phyloP scores from a whole-genome alignment of 2,329 filamentous ascomycete genomes.

The Aspergillus pseudonomiae region DNA sequence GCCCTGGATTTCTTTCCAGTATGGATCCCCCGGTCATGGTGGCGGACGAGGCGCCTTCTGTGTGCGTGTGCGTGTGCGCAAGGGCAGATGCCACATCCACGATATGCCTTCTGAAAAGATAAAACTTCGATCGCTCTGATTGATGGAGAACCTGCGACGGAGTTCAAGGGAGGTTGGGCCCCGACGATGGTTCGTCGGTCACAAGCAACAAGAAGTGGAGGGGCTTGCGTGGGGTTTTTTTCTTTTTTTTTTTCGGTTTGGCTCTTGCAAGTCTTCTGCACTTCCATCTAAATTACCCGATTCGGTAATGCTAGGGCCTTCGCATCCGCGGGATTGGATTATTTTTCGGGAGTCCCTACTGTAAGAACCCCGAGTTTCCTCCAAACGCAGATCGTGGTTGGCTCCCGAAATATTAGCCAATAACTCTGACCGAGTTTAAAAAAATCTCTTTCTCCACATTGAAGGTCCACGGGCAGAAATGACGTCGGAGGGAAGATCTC shows the following conservation, averaged over 20 bases:
- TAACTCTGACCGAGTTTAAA: neutral
- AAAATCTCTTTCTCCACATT: neutral
- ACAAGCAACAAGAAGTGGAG: conserved; percentile 2
- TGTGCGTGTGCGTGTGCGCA: conserved; percentile 3
- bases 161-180: conserved; percentile 6
- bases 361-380: neutral
- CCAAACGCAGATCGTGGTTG: neutral
- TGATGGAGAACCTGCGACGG: conserved; percentile 9
- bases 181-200: conserved; percentile 19
- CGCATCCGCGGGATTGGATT: neutral
- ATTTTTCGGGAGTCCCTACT: neutral
- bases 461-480: neutral
- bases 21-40: neutral
- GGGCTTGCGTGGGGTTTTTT: neutral
- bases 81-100: conserved; percentile 12
- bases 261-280: neutral
- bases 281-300: conserved; percentile 1
- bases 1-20: neutral
- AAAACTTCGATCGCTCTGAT: conserved; percentile 9
- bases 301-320: neutral
- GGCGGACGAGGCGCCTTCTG: neutral
- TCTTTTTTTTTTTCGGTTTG: neutral
- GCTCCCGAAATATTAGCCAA: conserved; percentile 2
- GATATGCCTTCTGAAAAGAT: conserved; percentile 3
- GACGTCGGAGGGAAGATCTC: neutral